Evolutionary conservation across 1,284 basidiomycete species (phyloP).

Genomic region (Tilletia indica): DNA sequence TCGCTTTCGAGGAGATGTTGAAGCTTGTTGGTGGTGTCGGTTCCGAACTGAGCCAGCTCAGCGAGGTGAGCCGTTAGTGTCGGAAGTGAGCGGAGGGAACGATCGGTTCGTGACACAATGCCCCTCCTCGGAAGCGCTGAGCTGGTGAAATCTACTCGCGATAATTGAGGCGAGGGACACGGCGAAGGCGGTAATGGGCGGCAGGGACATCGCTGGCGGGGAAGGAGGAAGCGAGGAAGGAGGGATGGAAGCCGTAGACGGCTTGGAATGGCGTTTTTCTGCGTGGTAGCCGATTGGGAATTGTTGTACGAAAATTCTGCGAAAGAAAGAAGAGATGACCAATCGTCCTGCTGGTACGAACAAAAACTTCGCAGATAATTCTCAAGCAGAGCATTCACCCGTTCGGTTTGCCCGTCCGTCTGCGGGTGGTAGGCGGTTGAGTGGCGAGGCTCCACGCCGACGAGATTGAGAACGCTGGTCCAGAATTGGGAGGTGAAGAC

Average conservation of each 20-base stretch:
- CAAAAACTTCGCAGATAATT: conserved; percentile 40
- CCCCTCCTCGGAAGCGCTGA: too few relatives aligned
- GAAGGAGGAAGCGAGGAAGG: too few relatives aligned
- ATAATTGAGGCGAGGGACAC: too few relatives aligned
- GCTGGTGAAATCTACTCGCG: too few relatives aligned
- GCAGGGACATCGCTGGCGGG: too few relatives aligned
- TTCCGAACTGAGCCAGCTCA: too few relatives aligned
- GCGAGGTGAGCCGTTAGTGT: too few relatives aligned
- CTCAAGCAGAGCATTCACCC: conserved; percentile 58
- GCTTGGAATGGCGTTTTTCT: neutral
- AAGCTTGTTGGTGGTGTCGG: too few relatives aligned
- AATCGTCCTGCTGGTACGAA: conserved; percentile 28
- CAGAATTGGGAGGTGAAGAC: conserved; percentile 40
- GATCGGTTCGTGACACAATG: too few relatives aligned
- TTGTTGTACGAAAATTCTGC: conserved; percentile 16
- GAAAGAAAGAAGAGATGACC: conserved; percentile 19
- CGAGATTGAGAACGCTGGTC: conserved; percentile 35
- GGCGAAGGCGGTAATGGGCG: too few relatives aligned
- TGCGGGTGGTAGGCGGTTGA: conserved; percentile 55
- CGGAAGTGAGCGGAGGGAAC: too few relatives aligned
- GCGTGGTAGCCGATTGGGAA: neutral
- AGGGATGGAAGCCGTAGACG: neutral
- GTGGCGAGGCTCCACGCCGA: conserved; percentile 44
- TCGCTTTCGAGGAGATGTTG: too few relatives aligned
- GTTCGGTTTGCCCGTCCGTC: conserved; percentile 60